Evolutionary conservation across 1,284 basidiomycete genomes (phyloP), one percentile per base, ranked within the genome.

Genomic region (Apiotrichum siamense): DNA sequence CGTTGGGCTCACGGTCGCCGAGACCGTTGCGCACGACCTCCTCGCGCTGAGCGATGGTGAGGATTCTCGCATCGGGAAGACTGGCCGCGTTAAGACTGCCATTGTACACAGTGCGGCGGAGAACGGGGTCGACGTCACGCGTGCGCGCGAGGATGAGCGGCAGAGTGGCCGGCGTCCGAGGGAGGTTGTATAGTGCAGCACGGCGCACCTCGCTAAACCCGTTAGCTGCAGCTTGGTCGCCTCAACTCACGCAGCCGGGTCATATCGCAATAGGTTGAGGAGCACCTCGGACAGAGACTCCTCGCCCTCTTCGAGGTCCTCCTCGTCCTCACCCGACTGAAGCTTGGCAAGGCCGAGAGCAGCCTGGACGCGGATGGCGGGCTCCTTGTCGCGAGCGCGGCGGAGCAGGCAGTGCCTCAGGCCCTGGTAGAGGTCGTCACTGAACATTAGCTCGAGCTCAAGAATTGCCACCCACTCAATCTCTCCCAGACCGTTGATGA

Each of bases 301-400:
- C 52, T 87, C 83, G 23, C 81, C 84, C 4, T 84, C 81, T 33
- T 76, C 73, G 1, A 82, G 65, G 26, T 88, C 85, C 17, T 81
- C 79, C 1, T 81, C 78, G 50, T 86, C 84, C 64, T 93, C 88
- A 15, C 83, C 83, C 7, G 83, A 82, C 50, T 85, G 83, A 9
- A 97, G 80, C 63, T 90, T 92, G 2, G 88, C 84, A 3, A 98
- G 80, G 0, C 88, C 90, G 13, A 88, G 79, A 10, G 86, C 83
- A 1, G 92, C 88, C 64, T 94, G 89, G 0, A 87, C 83, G 20
- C 94, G 83, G 7, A 97, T 85, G 6, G 80, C 66, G 0, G 84
- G 72, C 64, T 97, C 94, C 71, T 91, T 97, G 77, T 97, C 94
- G 17, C 80, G 79, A 13, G 87, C 75, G 23, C 94, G 82, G 3